These are phyloP conservation scores for Cyclotella baltica DNA, from an alignment of 108 stramenopile species.

Conservation along the genomic window DNA sequence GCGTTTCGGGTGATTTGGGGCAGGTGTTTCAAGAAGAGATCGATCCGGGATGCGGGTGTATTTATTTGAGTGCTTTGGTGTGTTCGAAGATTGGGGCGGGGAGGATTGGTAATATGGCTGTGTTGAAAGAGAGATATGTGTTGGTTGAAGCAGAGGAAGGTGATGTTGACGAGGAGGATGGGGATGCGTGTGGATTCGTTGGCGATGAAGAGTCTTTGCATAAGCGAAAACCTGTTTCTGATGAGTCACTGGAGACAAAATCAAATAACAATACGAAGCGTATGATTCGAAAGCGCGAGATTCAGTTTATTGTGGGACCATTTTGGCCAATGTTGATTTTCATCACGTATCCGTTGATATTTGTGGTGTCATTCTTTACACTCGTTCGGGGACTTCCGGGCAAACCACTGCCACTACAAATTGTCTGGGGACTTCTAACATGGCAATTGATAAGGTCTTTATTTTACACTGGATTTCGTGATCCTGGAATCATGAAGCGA, in stretches of 20 bases:
- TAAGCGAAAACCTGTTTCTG: constrained; percentile 21
- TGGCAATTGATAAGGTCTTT: constrained; percentile 35
- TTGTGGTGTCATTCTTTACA: constrained; percentile 62
- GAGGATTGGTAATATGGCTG: constrained; percentile 89
- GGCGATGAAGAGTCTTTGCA: constrained; percentile 40
- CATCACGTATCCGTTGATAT: constrained; percentile 90
- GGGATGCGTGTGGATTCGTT: constrained; percentile 48
- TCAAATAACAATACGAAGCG: constrained; percentile 19
- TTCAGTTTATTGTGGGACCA: constrained; percentile 82
- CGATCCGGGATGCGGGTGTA: constrained; percentile 67
- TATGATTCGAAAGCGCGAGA: constrained; percentile 47
- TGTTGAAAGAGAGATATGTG: constrained; percentile 74
- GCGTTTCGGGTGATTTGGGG: constrained; percentile 23
- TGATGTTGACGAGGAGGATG: constrained; percentile 46
- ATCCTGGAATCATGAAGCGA: constrained; percentile 60
- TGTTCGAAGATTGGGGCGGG: constrained; percentile 75
- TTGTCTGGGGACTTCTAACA: constrained; percentile 60
- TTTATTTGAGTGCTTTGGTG: constrained; percentile 69
- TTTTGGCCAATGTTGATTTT: constrained; percentile 94
- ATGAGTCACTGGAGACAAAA: neutral
- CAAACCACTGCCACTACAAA: constrained; percentile 37
- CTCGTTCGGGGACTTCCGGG: constrained; percentile 50
- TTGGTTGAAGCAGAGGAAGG: constrained; percentile 70
- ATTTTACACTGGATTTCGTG: constrained; percentile 55
- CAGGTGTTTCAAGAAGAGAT: constrained; percentile 58